These are phyloP conservation scores for Brassica incana DNA, from an alignment of 345 rosid genomes.

Conservation along the genomic window DNA sequence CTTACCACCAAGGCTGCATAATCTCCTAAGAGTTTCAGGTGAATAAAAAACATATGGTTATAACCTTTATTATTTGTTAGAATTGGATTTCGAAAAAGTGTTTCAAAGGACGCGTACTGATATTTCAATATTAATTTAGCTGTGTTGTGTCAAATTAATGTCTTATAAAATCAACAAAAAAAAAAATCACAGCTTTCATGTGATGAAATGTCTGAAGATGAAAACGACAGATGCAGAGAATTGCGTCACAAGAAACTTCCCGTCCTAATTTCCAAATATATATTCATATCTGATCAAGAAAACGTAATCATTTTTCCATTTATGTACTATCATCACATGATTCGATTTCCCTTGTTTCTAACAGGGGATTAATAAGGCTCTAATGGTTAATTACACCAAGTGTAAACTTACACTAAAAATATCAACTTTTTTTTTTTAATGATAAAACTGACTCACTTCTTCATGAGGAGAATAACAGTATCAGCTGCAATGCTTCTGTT, in stretches of 20 bases:
- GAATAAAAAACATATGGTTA: not conserved
- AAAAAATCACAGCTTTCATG: not conserved
- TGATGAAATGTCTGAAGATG: constrained; percentile 13
- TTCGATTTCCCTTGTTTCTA: not conserved
- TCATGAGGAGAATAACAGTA: constrained; percentile 81
- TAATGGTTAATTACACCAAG: not conserved
- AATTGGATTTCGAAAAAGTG: not conserved
- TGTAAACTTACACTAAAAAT: not conserved
- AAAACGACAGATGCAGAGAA: not conserved
- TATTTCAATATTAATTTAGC: not conserved
- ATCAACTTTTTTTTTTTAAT: not conserved
- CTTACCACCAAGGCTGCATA: not conserved
- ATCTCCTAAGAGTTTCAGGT: not conserved
- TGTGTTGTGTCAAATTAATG: not conserved
- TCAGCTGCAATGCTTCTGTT: constrained; percentile 94
- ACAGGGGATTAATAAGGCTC: constrained; percentile 1
- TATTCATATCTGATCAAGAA: not conserved
- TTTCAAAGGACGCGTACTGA: not conserved
- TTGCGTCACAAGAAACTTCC: constrained; percentile 2
- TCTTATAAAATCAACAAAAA: not conserved
- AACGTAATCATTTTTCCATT: not conserved
- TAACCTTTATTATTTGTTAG: not conserved
- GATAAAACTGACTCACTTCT: constrained; percentile 43
- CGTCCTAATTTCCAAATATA: not conserved
- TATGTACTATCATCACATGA: not conserved